These are phyloP conservation scores for Podila epigama DNA, from an alignment of 192 early-diverging fungal species.

Conservation along the genomic window DNA sequence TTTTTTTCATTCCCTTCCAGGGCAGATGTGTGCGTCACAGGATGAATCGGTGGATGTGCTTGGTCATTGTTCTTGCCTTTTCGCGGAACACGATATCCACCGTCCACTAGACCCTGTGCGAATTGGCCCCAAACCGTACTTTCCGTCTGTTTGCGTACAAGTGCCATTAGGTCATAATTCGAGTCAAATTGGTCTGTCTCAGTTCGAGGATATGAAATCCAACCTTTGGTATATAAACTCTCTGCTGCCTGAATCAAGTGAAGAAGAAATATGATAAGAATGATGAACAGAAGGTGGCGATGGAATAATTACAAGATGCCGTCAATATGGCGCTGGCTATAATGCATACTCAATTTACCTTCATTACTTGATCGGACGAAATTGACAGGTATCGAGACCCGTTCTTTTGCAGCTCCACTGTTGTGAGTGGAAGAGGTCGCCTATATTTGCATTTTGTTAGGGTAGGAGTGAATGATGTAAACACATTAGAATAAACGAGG, in stretches of 20 bases:
- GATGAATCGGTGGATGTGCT: slow-evolving; percentile 99
- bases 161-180: slow-evolving; percentile 71
- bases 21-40: slow-evolving; percentile 57
- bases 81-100: slow-evolving; percentile 77
- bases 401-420: slow-evolving; percentile 91
- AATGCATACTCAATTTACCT: slow-evolving; percentile 43
- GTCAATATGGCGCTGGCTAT: neutral
- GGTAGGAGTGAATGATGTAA: no score
- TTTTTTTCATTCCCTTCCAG: slow-evolving; percentile 67
- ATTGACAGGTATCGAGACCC: slow-evolving; percentile 76
- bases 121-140: slow-evolving; percentile 26
- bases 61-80: slow-evolving; percentile 90
- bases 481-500: no score
- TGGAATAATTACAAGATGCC: neutral
- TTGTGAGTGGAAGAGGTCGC: slow-evolving; percentile 92
- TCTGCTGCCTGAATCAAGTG: slow-evolving; percentile 74
- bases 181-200: slow-evolving; percentile 92
- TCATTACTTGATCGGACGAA: slow-evolving; percentile 83
- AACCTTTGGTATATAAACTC: slow-evolving; percentile 84
- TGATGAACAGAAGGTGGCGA: neutral
- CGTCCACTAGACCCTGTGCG: slow-evolving; percentile 62
- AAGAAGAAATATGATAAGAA: neutral
- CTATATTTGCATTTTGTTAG: no score
- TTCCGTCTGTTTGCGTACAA: slow-evolving; percentile 68
- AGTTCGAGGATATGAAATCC: slow-evolving; percentile 96